Percentiles rank a stretch among this genome's conserved stretches.
These are phyloP conservation scores for Euptelea pleiosperma DNA, from an alignment of 164 flowering plant genomes.

Conservation along the genomic window DNA sequence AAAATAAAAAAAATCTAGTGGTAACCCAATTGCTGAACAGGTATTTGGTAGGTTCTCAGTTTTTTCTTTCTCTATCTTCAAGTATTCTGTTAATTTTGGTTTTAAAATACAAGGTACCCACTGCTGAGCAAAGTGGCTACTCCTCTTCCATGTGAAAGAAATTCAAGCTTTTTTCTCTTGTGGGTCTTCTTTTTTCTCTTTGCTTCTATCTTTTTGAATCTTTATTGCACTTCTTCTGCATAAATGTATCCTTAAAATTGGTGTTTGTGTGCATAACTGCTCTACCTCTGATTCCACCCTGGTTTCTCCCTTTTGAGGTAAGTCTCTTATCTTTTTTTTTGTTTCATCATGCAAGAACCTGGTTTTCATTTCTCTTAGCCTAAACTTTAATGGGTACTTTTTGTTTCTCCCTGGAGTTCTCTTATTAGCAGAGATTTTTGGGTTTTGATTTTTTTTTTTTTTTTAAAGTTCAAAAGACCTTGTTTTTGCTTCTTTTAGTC, in stretches of 20 bases:
- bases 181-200: neutral
- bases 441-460: neutral
- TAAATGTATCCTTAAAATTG: slow-evolving; percentile 4
- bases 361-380: no score
- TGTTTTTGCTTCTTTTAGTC: neutral
- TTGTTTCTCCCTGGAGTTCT: slow-evolving; percentile 3
- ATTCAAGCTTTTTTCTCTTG: slow-evolving; percentile 2
- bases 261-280: neutral
- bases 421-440: neutral
- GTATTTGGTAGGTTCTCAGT: no score
- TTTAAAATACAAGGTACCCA: no score
- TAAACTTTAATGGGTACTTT: neutral
- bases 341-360: no score
- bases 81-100: no score
- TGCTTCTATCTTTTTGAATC: neutral
- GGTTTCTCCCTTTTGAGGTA: slow-evolving; percentile 8
- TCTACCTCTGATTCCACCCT: slow-evolving; percentile 5
- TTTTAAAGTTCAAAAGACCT: neutral
- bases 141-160: neutral
- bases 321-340: neutral
- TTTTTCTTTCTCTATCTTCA: slow-evolving; percentile 12
- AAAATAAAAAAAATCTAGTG: no score
- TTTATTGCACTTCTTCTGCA: neutral
- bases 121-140: neutral
- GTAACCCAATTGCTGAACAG: no score